phyloP scores from a whole-genome alignment of 345 rosid genomes.

The Corchorus capsularis region DNA sequence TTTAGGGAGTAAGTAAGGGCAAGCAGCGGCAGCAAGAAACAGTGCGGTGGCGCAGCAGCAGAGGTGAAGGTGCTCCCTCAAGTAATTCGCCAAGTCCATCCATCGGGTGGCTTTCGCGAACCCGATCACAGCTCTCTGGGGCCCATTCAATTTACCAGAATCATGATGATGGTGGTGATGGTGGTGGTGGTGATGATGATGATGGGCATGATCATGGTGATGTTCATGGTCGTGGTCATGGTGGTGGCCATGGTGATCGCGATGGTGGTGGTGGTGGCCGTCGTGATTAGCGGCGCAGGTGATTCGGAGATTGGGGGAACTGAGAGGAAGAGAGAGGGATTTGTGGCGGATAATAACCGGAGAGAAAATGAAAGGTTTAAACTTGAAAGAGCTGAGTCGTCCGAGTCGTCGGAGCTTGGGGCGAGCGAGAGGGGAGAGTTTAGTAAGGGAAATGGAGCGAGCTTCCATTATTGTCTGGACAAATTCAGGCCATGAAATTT shows the following conservation, averaged over 20 bases:
- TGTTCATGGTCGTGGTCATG: slow-evolving; percentile 27
- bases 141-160: slow-evolving; percentile 41
- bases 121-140: slow-evolving; percentile 50
- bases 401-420: slow-evolving; percentile 33
- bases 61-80: slow-evolving; percentile 81
- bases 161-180: slow-evolving; percentile 45
- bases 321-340: slow-evolving; percentile 21
- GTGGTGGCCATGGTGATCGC: not conserved
- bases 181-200: slow-evolving; percentile 29
- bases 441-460: slow-evolving; percentile 36
- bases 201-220: slow-evolving; percentile 29
- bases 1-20: slow-evolving; percentile 72
- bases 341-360: slow-evolving; percentile 35
- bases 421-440: slow-evolving; percentile 38
- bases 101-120: slow-evolving; percentile 77
- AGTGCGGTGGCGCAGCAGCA: slow-evolving; percentile 77
- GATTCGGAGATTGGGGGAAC: slow-evolving; percentile 25
- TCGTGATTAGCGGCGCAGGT: slow-evolving; percentile 26
- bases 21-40: slow-evolving; percentile 74
- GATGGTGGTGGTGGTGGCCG: slow-evolving; percentile 1
- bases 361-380: slow-evolving; percentile 20
- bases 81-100: slow-evolving; percentile 69
- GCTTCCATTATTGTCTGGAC: slow-evolving; percentile 47
- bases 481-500: slow-evolving; percentile 11
- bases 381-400: slow-evolving; percentile 40